Evolutionary conservation across 1,284 basidiomycete species (phyloP).

Genomic region (Schizophyllum commune): DNA sequence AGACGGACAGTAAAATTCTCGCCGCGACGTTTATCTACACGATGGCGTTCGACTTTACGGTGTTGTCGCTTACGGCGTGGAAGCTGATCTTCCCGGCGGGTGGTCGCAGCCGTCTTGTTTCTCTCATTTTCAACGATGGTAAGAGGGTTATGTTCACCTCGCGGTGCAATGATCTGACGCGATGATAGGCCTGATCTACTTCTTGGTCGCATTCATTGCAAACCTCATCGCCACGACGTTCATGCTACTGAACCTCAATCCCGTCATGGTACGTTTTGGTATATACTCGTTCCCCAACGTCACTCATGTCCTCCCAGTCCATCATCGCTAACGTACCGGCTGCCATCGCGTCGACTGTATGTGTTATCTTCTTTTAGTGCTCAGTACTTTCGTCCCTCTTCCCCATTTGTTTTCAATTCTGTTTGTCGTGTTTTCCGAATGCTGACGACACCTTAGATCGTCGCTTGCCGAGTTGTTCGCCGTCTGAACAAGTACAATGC

Average conservation of each 20-base stretch:
- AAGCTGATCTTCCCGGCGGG: constrained; percentile 38
- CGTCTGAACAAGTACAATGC: constrained; percentile 55
- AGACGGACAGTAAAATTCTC: constrained; percentile 50
- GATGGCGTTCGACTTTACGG: constrained; percentile 64
- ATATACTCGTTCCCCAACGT: background rate
- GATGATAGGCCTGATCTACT: constrained; percentile 5
- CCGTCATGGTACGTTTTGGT: constrained; percentile 47
- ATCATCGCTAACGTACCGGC: constrained; percentile 71
- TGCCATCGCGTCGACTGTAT: constrained; percentile 55
- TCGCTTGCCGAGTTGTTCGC: constrained; percentile 57
- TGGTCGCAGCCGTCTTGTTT: constrained; percentile 36
- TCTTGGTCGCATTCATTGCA: constrained; percentile 9
- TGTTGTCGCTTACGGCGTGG: constrained; percentile 51
- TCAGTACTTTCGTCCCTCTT: too few species aligned
- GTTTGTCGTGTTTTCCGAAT: too few species aligned
- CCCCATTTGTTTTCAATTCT: too few species aligned
- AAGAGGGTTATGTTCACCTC: constrained; percentile 57
- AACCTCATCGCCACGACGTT: constrained; percentile 31
- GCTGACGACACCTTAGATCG: constrained; percentile 36
- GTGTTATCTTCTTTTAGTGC: constrained; percentile 17
- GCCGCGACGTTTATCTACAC: constrained; percentile 63
- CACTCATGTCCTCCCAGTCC: constrained; percentile 16
- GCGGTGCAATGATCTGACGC: constrained; percentile 39
- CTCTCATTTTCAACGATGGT: constrained; percentile 63
- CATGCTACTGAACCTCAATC: constrained; percentile 62